These are phyloP conservation scores for Calocybe indica DNA, from an alignment of 768 basidiomycete species.

Conservation along the genomic window DNA sequence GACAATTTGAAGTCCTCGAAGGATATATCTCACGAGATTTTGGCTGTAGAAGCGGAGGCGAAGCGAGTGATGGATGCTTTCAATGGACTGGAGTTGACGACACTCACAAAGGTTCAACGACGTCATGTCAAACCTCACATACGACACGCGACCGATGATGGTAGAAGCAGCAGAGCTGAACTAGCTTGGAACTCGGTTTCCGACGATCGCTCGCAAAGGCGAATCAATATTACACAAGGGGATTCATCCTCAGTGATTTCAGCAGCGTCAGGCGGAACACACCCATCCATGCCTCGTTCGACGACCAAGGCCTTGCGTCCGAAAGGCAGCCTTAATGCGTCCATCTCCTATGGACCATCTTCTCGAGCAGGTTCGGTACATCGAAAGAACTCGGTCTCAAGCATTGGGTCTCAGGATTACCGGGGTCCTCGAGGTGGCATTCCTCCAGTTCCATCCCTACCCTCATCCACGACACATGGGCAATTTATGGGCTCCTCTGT, in stretches of 20 bases:
- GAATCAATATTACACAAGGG: conserved; percentile 26
- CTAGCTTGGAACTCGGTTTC: conserved; percentile 17
- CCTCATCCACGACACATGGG: conserved; percentile 9
- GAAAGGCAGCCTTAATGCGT: conserved; percentile 24
- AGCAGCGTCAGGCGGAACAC: conserved; percentile 43
- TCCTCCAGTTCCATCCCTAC: conserved; percentile 32
- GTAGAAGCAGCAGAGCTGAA: too few relatives aligned
- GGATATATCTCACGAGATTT: conserved; percentile 62
- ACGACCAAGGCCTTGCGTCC: conserved; percentile 27
- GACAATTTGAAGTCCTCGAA: conserved; percentile 52
- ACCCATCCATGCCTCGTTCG: conserved; percentile 40
- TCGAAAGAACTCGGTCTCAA: conserved; percentile 59
- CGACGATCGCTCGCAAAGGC: conserved; percentile 29
- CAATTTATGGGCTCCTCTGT: too few relatives aligned
- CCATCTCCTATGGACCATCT: conserved; percentile 15
- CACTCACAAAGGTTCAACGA: conserved; percentile 47
- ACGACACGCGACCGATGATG: conserved; percentile 8
- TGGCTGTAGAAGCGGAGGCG: conserved; percentile 64
- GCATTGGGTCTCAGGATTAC: conserved; percentile 41
- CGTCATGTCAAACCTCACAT: conserved; percentile 10
- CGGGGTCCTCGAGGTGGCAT: conserved; percentile 16
- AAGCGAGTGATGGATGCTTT: conserved; percentile 72
- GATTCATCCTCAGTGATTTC: conserved; percentile 50
- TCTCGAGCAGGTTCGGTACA: conserved; percentile 34
- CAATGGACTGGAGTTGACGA: conserved; percentile 69